A percentile compares a stretch with the other conserved stretches of the same genome.
Evolutionary conservation across 2,329 filamentous ascomycete genomes (phyloP).

Genomic region (Clonostachys solani): DNA sequence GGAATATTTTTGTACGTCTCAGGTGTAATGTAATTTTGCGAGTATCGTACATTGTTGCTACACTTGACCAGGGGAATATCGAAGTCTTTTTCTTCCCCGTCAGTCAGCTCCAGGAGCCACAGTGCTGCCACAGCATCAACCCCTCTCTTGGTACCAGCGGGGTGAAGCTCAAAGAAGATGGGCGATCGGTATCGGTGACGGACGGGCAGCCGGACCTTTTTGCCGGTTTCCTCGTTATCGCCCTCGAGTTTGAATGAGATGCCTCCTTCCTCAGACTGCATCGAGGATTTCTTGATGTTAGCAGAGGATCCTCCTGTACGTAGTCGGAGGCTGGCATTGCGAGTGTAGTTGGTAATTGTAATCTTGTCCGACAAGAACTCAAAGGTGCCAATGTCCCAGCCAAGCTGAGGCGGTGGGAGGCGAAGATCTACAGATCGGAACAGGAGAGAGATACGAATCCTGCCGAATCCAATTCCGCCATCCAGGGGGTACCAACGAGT

Average conservation of each 20-base stretch:
- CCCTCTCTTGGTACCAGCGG: conserved; percentile 57
- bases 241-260: conserved; percentile 45
- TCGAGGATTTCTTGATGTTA: conserved; percentile 60
- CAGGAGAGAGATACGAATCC: conserved; percentile 80
- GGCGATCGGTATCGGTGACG: conserved; percentile 88
- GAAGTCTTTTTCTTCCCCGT: conserved; percentile 72
- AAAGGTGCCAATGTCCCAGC: conserved; percentile 95
- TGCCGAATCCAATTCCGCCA: conserved; percentile 88
- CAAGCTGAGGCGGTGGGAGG: conserved; percentile 78
- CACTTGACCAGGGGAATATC: conserved; percentile 92
- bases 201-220: conserved; percentile 72
- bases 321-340: conserved; percentile 72
- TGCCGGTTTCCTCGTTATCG: conserved; percentile 19
- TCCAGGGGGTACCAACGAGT: conserved; percentile 96
- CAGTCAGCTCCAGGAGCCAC: conserved; percentile 82
- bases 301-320: conserved; percentile 82
- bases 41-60: conserved; percentile 67
- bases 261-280: conserved; percentile 53
- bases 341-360: conserved; percentile 55
- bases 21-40: conserved; percentile 89
- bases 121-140: conserved; percentile 73
- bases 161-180: conserved; percentile 82
- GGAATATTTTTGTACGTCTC: conserved; percentile 66
- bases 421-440: conserved; percentile 87
- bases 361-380: conserved; percentile 75